Base-by-base conservation (phyloP, 441 rosid species). In the Mallotus japonicus region DNA sequence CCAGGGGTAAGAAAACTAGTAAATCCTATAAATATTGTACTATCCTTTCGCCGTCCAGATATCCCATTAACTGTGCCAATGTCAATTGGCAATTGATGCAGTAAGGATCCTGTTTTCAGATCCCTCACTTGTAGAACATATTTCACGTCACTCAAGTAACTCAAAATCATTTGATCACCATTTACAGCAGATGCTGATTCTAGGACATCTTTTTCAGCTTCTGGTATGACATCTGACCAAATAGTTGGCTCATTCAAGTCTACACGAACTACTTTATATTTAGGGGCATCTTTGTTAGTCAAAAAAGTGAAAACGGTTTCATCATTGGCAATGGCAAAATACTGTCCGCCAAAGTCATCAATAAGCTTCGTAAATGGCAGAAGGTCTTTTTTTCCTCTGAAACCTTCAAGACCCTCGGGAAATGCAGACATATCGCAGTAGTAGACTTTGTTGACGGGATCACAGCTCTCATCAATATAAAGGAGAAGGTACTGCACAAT, bases 61-160 rank as follows among this genome's bases (percentile, higher is more conserved):
- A 92, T 82, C 44, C 87, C 90, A 74, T 59, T 22, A 42, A 95
- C 90, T 1, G 98, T 62, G 69, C 98, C 99, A 76, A 95, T 93
- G 55, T 86, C 97, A 58, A 95, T 66, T 40, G 90, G 92, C 69
- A 95, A 82, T 11, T 84, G 87, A 79, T 93, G 97, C 81, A 90
- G 83, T 76, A 92, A 72, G 49, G 89, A 85, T 68, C 98, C 98
- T 65, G 93, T 85, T 78, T 84, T 77, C 77, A 93, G 80, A 79
- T 95, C 97, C 85, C 96, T 89, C 71, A 93, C 81, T 78, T 95
- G 97, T 76, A 95, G 55, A 71, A 85, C 87, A 78, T 86, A 82
- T 83, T 92, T 92, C 69, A 90, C 98, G 75, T 92, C 98, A 75
- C 97, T 92, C 84, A 95, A 83, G 87, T 95, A 93, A 79, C 92